A percentile compares a stretch with the other conserved stretches of the same genome.
These are phyloP conservation scores for Sphaerostilbella broomeana DNA, from an alignment of 2,329 filamentous ascomycete species.

Conservation along the genomic window DNA sequence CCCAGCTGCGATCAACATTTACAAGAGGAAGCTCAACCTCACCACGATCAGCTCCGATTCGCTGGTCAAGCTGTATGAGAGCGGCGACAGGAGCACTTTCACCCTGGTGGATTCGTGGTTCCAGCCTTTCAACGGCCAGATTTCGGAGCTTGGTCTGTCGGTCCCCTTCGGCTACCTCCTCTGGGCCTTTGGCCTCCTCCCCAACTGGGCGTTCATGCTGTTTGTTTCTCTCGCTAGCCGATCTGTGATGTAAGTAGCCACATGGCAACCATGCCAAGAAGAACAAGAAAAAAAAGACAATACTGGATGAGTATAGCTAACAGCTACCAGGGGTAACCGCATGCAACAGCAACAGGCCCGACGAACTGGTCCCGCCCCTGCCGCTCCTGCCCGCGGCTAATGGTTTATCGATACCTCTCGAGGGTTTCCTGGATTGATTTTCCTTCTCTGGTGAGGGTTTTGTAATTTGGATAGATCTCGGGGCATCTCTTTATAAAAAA, in stretches of 20 bases:
- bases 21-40: conserved; percentile 60
- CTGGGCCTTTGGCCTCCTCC: conserved; percentile 59
- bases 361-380: conserved; percentile 15
- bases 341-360: conserved; percentile 19
- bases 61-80: conserved; percentile 52
- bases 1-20: conserved; percentile 57
- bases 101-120: conserved; percentile 55
- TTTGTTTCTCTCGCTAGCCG: conserved; percentile 66
- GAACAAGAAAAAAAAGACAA: too few relatives aligned
- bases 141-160: conserved; percentile 55
- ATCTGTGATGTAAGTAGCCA: conserved; percentile 71
- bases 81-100: conserved; percentile 44
- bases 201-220: conserved; percentile 76
- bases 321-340: conserved; percentile 31
- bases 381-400: conserved; percentile 3
- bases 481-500: too few relatives aligned
- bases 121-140: conserved; percentile 67
- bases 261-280: too few relatives aligned
- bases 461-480: neutral
- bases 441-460: too few relatives aligned
- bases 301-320: too few relatives aligned
- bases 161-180: conserved; percentile 61
- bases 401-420: too few relatives aligned
- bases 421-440: too few relatives aligned
- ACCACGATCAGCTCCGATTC: conserved; percentile 60